A percentile compares a stretch with the other conserved stretches of the same genome.
Evolutionary conservation across 257 asterid species (phyloP).

Genomic region (Ilex aquifolium): DNA sequence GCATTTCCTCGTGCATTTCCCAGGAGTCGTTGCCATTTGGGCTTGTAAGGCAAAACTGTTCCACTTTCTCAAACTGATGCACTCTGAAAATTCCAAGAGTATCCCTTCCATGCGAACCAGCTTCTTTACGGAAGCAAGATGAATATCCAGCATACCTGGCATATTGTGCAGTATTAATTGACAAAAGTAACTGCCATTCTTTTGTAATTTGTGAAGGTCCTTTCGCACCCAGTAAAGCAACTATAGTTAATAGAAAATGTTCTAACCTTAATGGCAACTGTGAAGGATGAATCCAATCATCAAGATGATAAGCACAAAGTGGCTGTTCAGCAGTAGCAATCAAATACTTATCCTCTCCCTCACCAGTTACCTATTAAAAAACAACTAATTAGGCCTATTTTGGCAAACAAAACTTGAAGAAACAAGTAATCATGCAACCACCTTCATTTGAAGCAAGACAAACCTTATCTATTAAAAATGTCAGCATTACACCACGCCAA

Average conservation of each 20-base stretch:
- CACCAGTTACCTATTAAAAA: conserved; percentile 76
- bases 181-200: not conserved
- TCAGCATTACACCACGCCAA: too few species aligned
- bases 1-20: conserved; percentile 98
- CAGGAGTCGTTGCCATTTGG: conserved; percentile 80
- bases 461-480: too few species aligned
- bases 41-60: conserved; percentile 80
- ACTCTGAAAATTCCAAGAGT: conserved; percentile 90
- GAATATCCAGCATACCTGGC: conserved; percentile 90
- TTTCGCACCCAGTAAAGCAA: conserved; percentile 7
- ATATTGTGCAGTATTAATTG: conserved; percentile 10
- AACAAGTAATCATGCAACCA: not conserved
- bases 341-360: conserved; percentile 90
- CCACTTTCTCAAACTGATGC: conserved; percentile 93
- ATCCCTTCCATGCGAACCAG: conserved; percentile 95
- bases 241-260: not conserved
- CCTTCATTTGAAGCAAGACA: too few species aligned
- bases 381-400: conserved; percentile 12
- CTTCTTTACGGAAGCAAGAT: conserved; percentile 91
- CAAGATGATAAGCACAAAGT: conserved; percentile 84
- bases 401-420: not conserved
- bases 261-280: conserved; percentile 72
- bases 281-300: conserved; percentile 90
- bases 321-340: conserved; percentile 98
- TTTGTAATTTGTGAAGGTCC: not conserved